Conservation (phyloP, 768 basidiomycete species). For the Rhizopogon salebrosus region DNA sequence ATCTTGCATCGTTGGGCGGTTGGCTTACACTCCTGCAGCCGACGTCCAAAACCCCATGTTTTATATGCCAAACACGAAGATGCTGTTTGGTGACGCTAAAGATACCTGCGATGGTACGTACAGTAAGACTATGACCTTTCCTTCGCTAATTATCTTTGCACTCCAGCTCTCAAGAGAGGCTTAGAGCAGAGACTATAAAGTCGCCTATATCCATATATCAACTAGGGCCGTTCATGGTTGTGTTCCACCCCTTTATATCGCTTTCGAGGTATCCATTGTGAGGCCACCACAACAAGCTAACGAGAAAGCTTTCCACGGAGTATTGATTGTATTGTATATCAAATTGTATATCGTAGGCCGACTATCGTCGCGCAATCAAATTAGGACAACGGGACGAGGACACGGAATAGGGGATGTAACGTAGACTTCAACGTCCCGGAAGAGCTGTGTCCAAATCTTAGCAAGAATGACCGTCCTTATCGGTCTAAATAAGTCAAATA, state of each 20-base stretch:
- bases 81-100: conserved; percentile 91
- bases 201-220: not conserved
- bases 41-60: conserved; percentile 94
- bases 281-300: not conserved
- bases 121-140: not conserved
- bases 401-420: conserved; percentile 16
- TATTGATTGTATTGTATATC: conserved; percentile 24
- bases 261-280: not conserved
- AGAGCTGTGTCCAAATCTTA: conserved; percentile 25
- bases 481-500: conserved; percentile 14
- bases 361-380: conserved; percentile 8
- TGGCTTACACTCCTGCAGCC: conserved; percentile 36
- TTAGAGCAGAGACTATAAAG: conserved; percentile 34
- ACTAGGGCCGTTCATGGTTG: conserved; percentile 14
- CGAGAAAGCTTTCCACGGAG: conserved; percentile 6
- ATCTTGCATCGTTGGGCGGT: not conserved
- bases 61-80: conserved; percentile 85
- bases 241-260: conserved; percentile 15
- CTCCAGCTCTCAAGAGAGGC: conserved; percentile 55
- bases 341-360: conserved; percentile 22
- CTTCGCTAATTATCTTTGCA: too few species aligned
- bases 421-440: conserved; percentile 13
- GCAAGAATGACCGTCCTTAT: conserved; percentile 15
- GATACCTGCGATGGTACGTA: conserved; percentile 78
- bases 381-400: conserved; percentile 4